Evolutionary conservation across 208 protist genomes (phyloP), one percentile per base, ranked within the genome.

Genomic region (Leishmania lainsoni): DNA sequence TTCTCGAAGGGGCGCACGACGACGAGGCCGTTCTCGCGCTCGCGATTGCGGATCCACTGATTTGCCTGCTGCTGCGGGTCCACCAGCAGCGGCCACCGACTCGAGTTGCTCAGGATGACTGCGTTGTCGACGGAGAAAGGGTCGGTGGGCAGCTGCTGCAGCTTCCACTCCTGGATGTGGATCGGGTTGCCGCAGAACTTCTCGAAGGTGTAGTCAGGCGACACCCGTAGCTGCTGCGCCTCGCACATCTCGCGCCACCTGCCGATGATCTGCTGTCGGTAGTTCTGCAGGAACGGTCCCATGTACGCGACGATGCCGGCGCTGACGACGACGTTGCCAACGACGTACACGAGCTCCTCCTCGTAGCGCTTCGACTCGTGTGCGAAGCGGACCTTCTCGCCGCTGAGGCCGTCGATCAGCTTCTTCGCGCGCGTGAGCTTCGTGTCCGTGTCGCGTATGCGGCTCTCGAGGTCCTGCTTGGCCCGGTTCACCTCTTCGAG

Each of bases 51-150:
- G 63, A 99, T 98, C 97, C 97, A 99, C 35, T 90, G 91, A 88
- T 99, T 99, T 20, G 98, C 98, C 89, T 99, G 98, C 83, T 97
- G 94, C 87, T 99, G 97, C 22, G 97, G 97, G 76, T 99, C 97
- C 26, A 99, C 93, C 71, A 99, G 90, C 22, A 99, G 89, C 45
- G 97, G 96, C 94, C 94, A 99, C n/a, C 94, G 91, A 66, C 89
- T 93, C 54, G 94, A 97, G 83, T 94, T 98, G 68, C 84, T 93
- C 86, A 97, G 89, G 81, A 98, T 98, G 54, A 98, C 94, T 49
- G 98, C 95, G 81, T 99, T 99, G 85, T 98, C 91, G 56, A 99
- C 89, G 49, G 96, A 98, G 75, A 99, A 98, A 39, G 89, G 82
- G 77, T 98, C 95, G 9, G 96, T 92, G 26, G 97, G 97, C 69